Percentiles rank a stretch among this genome's conserved stretches.
Evolutionary conservation across 805 yeast genomes (phyloP).

Genomic region (Huiozyma naganishii): DNA sequence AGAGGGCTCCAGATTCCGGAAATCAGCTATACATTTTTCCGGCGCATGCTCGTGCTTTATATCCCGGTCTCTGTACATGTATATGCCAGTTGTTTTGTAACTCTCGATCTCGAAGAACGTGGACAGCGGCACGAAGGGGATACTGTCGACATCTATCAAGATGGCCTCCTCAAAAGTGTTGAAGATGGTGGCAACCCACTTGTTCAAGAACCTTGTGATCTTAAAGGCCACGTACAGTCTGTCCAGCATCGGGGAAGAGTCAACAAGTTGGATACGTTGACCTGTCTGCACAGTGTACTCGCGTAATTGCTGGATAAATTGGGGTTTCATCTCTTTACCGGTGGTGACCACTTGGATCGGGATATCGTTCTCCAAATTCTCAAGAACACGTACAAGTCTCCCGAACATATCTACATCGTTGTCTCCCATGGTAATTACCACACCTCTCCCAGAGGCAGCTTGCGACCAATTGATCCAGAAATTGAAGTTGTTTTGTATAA

Average conservation of each 20-base stretch:
- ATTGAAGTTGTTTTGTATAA: conserved; percentile 7
- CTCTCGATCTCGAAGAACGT: conserved; percentile 21
- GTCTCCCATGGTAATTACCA: conserved; percentile 18
- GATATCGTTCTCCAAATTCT: conserved; percentile 13
- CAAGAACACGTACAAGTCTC: conserved; percentile 16
- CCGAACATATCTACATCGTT: conserved; percentile 11
- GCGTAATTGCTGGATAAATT: conserved; percentile 8
- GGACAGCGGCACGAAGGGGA: conserved; percentile 32
- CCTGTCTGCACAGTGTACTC: conserved; percentile 5
- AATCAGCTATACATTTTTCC: conserved; percentile 19
- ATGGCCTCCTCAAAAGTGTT: conserved; percentile 43
- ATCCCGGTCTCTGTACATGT: conserved; percentile 25
- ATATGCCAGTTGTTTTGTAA: conserved; percentile 16
- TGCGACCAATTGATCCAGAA: conserved; percentile 20
- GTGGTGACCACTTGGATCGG: conserved; percentile 25
- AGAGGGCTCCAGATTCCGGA: conserved; percentile 19
- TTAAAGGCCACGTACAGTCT: conserved; percentile 7
- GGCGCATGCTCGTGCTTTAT: conserved; percentile 14
- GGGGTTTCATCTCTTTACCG: conserved; percentile 15
- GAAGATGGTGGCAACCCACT: conserved; percentile 48
- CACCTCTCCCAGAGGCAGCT: conserved; percentile 19
- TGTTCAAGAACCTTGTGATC: conserved; percentile 28
- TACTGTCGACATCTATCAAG: conserved; percentile 43
- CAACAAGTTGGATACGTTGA: conserved; percentile 18
- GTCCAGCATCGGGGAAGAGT: conserved; percentile 14